A percentile compares a stretch with the other conserved stretches of the same genome.
These are phyloP conservation scores for Pseudozyma thailandica DNA, from an alignment of 1,284 basidiomycete genomes.

Conservation along the genomic window DNA sequence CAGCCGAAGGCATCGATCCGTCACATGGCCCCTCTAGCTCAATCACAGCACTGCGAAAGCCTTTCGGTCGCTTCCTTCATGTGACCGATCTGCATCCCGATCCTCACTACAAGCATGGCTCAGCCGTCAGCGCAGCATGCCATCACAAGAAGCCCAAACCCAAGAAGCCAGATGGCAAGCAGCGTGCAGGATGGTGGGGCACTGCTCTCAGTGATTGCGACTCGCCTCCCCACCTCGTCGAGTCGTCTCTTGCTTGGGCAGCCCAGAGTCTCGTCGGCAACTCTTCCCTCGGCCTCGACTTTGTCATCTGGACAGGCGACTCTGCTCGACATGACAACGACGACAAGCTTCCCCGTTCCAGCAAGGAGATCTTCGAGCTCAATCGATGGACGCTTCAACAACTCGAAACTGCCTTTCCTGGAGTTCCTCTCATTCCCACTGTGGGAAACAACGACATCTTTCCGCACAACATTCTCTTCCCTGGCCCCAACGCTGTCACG, in stretches of 20 bases:
- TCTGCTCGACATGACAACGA: slow-evolving; percentile 93
- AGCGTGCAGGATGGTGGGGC: slow-evolving; percentile 67
- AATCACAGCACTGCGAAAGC: slow-evolving; percentile 14
- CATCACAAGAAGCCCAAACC: slow-evolving; percentile 58
- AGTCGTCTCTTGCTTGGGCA: slow-evolving; percentile 83
- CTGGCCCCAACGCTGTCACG: slow-evolving; percentile 83
- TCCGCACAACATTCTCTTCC: slow-evolving; percentile 69
- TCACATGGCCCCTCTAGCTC: not conserved
- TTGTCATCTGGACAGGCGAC: slow-evolving; percentile 86
- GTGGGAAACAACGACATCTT: slow-evolving; percentile 74
- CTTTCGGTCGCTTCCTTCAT: slow-evolving; percentile 78
- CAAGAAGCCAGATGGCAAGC: slow-evolving; percentile 46
- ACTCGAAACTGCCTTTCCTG: slow-evolving; percentile 80
- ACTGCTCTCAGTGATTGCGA: slow-evolving; percentile 79
- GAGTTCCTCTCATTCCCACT: slow-evolving; percentile 84
- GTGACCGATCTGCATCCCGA: slow-evolving; percentile 87
- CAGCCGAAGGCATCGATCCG: not conserved
- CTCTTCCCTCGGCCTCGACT: slow-evolving; percentile 76
- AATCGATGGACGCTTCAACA: slow-evolving; percentile 78
- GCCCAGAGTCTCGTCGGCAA: slow-evolving; percentile 73
- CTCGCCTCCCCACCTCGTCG: slow-evolving; percentile 80
- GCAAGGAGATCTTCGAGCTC: slow-evolving; percentile 80
- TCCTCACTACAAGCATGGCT: slow-evolving; percentile 74
- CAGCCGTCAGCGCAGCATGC: slow-evolving; percentile 54
- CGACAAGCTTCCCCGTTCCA: slow-evolving; percentile 79